Evolutionary conservation across 306 rosid genomes (phyloP).

Genomic region (Lathyrus oleraceus): DNA sequence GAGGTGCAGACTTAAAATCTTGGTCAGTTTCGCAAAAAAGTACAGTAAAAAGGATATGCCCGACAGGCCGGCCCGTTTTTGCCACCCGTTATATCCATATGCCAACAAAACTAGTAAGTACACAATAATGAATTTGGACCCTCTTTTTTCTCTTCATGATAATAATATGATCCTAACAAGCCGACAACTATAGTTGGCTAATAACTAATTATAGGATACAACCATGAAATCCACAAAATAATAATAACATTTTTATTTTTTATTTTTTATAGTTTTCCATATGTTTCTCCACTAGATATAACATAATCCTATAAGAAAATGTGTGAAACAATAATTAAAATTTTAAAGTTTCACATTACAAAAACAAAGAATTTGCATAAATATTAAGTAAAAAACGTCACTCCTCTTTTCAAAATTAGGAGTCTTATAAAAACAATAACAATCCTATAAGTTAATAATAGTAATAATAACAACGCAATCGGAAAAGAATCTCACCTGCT

Average conservation of each 20-base stretch:
- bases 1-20: too few species aligned
- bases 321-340: background rate
- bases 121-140: background rate
- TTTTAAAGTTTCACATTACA: background rate
- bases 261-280: too few species aligned
- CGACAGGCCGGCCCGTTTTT: too few species aligned
- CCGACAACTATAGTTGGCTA: background rate
- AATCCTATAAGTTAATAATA: background rate
- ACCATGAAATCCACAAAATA: slow-evolving; percentile 2
- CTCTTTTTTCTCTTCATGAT: background rate
- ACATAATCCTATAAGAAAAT: background rate
- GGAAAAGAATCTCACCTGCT: slow-evolving; percentile 45
- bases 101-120: slow-evolving; percentile 4
- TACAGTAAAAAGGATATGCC: too few species aligned
- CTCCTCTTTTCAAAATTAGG: background rate
- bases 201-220: slow-evolving; percentile 18
- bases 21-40: too few species aligned
- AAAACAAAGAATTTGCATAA: background rate
- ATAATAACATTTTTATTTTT: background rate
- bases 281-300: too few species aligned
- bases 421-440: background rate
- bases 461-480: background rate
- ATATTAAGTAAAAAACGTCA: background rate
- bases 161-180: background rate
- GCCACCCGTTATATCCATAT: background rate